These are phyloP conservation scores for Rhodosporidiobolus odoratus DNA, from an alignment of 768 basidiomycete species.

Conservation along the genomic window DNA sequence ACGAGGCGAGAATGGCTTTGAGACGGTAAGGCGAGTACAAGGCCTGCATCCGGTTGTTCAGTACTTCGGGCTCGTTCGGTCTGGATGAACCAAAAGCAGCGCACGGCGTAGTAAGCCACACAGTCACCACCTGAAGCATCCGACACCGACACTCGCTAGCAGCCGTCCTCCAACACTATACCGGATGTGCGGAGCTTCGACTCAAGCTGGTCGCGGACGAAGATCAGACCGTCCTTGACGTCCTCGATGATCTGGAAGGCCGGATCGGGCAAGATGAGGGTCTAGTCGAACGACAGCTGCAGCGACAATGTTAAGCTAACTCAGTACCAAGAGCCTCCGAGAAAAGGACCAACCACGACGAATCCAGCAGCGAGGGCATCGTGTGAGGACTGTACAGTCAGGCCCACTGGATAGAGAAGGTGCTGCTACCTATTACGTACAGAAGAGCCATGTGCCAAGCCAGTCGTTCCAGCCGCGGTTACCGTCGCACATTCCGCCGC, in stretches of 20 bases:
- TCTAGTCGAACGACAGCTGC: constrained; percentile 16
- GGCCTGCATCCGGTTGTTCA: neutral
- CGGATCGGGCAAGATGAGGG: neutral
- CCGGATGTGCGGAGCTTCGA: neutral
- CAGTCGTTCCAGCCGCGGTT: neutral
- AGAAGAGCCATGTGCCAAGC: neutral
- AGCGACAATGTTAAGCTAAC: neutral
- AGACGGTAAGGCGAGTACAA: neutral
- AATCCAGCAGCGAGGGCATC: neutral
- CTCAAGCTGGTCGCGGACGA: constrained; percentile 3
- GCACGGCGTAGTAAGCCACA: constrained; percentile 2
- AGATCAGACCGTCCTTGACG: neutral
- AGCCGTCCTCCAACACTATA: neutral
- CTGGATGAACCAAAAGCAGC: neutral
- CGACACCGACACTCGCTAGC: neutral
- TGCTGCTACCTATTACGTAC: neutral
- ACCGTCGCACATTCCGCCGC: neutral
- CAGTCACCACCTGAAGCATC: neutral
- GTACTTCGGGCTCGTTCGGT: neutral
- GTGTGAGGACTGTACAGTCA: neutral
- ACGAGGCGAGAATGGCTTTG: neutral
- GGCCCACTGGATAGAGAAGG: rapidly evolving
- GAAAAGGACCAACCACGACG: neutral
- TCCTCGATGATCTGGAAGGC: neutral
- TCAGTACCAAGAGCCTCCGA: neutral